These are phyloP conservation scores for Phaseolus coccineus DNA, from an alignment of 331 rosid genomes.

Conservation along the genomic window DNA sequence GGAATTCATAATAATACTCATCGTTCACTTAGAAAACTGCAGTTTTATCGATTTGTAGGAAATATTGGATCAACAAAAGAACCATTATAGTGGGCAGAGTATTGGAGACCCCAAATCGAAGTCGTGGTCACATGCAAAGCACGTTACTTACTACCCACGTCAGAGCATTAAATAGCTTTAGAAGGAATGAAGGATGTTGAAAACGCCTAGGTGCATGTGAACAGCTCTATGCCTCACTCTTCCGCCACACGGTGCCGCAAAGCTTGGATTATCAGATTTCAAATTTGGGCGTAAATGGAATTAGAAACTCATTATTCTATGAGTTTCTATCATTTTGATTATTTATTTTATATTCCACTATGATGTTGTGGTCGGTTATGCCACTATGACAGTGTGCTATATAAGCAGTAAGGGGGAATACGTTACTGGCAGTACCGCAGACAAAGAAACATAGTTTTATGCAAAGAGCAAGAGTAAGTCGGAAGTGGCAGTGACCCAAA, in stretches of 20 bases:
- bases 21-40: background rate
- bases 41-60: slow-evolving; percentile 32
- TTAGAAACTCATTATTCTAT: slow-evolving; percentile 29
- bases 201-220: slow-evolving; percentile 53
- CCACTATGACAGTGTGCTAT: slow-evolving; percentile 38
- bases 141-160: slow-evolving; percentile 49
- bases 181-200: slow-evolving; percentile 43
- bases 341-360: slow-evolving; percentile 4
- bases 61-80: slow-evolving; percentile 51
- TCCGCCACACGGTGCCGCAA: slow-evolving; percentile 57
- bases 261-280: slow-evolving; percentile 27
- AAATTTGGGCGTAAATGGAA: background rate
- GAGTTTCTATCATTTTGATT: background rate
- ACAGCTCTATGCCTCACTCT: slow-evolving; percentile 56
- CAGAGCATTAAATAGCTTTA: slow-evolving; percentile 28
- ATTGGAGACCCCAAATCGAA: slow-evolving; percentile 43
- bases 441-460: slow-evolving; percentile 1
- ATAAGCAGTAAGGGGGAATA: slow-evolving; percentile 36
- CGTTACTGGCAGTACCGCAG: background rate
- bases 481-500: background rate
- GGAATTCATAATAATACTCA: background rate
- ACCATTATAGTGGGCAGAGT: slow-evolving; percentile 35
- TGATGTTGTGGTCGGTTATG: slow-evolving; percentile 44
- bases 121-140: slow-evolving; percentile 58
- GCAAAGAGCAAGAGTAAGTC: slow-evolving; percentile 30